Conservation (phyloP, 2,329 filamentous ascomycete species). For the Cercospora zeae-maydis region DNA sequence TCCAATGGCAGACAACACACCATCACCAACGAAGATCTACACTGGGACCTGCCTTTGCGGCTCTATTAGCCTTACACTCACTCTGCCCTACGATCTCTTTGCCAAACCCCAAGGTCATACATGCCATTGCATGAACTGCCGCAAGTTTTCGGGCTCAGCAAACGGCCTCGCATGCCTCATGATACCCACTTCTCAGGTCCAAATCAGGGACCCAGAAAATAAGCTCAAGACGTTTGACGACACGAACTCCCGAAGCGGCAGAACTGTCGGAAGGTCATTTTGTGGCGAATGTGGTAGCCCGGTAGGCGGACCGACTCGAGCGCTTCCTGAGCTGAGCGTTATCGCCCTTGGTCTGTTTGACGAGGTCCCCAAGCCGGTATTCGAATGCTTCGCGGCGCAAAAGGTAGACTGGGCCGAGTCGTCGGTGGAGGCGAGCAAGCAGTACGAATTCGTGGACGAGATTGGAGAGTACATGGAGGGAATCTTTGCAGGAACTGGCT, state of each 20-base stretch:
- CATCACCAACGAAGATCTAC: not conserved
- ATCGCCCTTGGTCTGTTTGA: conserved; percentile 21
- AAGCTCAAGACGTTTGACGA: conserved; percentile 20
- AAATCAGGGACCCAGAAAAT: conserved; percentile 14
- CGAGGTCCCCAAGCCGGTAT: conserved; percentile 18
- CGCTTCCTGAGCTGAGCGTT: conserved; percentile 10
- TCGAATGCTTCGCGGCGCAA: conserved; percentile 11
- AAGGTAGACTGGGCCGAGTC: conserved; percentile 2
- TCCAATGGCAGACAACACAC: not conserved
- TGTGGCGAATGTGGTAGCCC: conserved; percentile 22
- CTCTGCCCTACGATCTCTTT: conserved; percentile 41
- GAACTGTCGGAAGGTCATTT: conserved; percentile 18
- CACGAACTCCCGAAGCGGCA: conserved; percentile 17
- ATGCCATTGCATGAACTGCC: conserved; percentile 48
- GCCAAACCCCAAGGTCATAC: conserved; percentile 41
- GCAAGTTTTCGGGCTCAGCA: conserved; percentile 40
- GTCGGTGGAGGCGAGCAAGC: not conserved
- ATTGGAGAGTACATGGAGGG: conserved; percentile 3
- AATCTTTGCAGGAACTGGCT: not conserved
- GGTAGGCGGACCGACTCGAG: conserved; percentile 6
- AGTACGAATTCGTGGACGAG: not conserved
- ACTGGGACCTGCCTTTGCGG: conserved; percentile 24
- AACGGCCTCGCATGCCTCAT: conserved; percentile 7
- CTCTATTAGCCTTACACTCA: conserved; percentile 34
- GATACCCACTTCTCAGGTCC: conserved; percentile 11